Percentiles rank a stretch among this genome's conserved stretches.
Conservation (phyloP, 2,329 filamentous ascomycete species). For the Exophiala oligosperma region DNA sequence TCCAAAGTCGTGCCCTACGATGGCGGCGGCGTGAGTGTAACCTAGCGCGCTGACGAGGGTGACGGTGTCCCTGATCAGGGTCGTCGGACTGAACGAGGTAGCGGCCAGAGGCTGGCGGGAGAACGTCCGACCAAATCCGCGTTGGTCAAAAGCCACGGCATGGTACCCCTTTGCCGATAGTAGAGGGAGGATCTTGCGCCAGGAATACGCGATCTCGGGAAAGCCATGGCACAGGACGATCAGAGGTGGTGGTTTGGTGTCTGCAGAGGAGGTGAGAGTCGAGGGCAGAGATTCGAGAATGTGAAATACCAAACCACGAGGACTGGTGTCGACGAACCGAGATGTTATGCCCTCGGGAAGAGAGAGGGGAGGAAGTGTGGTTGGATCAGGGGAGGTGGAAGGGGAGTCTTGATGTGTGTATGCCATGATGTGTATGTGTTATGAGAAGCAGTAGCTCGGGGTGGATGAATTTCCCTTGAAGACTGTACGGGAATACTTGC, state of each 20-base stretch:
- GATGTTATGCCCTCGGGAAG: conserved; percentile 58
- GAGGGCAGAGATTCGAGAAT: conserved; percentile 29
- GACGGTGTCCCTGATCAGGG: conserved; percentile 62
- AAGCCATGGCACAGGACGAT: conserved; percentile 49
- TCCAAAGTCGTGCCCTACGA: conserved; percentile 69
- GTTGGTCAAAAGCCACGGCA: conserved; percentile 67
- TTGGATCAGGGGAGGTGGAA: conserved; percentile 19
- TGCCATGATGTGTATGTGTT: conserved; percentile 7
- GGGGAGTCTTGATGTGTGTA: conserved; percentile 25
- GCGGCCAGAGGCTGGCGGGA: conserved; percentile 47
- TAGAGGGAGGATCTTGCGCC: conserved; percentile 62
- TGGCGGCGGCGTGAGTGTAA: conserved; percentile 57
- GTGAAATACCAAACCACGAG: conserved; percentile 62
- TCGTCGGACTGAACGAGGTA: conserved; percentile 54
- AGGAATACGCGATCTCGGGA: conserved; percentile 69
- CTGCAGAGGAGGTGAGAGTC: conserved; percentile 1
- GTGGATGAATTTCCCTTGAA: too few species aligned
- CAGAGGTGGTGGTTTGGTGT: conserved; percentile 23
- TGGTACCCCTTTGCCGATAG: conserved; percentile 63
- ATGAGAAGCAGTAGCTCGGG: too few species aligned
- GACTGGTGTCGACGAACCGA: conserved; percentile 56
- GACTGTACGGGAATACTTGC: too few species aligned
- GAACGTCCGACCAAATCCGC: conserved; percentile 66
- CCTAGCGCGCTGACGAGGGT: conserved; percentile 62
- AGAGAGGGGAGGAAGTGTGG: conserved; percentile 46